A percentile compares a stretch with the other conserved stretches of the same genome.
These are phyloP conservation scores for Lentithecium fluviatile DNA, from an alignment of 495 filamentous ascomycete genomes.

Conservation along the genomic window DNA sequence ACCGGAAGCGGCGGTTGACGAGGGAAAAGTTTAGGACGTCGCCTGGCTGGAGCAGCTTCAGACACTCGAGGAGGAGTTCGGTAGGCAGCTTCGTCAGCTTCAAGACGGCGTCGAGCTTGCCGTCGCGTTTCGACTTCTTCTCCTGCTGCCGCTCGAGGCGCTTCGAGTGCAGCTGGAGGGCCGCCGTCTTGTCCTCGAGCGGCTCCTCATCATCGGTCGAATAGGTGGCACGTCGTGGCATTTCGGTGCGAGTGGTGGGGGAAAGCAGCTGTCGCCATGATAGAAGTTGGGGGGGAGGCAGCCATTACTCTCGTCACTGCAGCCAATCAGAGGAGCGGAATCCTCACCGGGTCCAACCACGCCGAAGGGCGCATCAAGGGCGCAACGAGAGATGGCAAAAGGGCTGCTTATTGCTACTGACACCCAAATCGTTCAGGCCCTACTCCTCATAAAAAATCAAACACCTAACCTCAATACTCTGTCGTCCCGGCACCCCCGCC, in stretches of 20 bases:
- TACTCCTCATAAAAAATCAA: conserved; percentile 43
- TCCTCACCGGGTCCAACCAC: too few relatives aligned
- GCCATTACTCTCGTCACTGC: too few relatives aligned
- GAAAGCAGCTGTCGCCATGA: not conserved
- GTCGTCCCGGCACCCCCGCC: conserved; percentile 39
- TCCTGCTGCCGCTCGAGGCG: conserved; percentile 50
- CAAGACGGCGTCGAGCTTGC: conserved; percentile 40
- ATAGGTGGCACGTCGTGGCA: not conserved
- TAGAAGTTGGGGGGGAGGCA: too few relatives aligned
- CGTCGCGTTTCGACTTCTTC: conserved; percentile 35
- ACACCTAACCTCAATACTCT: conserved; percentile 45
- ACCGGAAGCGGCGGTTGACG: conserved; percentile 41
- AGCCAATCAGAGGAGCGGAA: too few relatives aligned
- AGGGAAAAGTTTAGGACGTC: conserved; percentile 48
- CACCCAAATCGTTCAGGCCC: too few relatives aligned
- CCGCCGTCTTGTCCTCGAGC: conserved; percentile 40
- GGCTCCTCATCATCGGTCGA: conserved; percentile 35
- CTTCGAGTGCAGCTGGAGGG: conserved; percentile 50
- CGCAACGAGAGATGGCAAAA: too few relatives aligned
- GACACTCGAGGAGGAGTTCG: conserved; percentile 51
- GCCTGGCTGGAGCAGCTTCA: conserved; percentile 47
- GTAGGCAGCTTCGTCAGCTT: conserved; percentile 49
- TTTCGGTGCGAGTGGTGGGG: not conserved
- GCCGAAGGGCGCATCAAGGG: too few relatives aligned
- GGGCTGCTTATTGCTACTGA: too few relatives aligned